A percentile compares a stretch with the other conserved stretches of the same genome.
These are phyloP conservation scores for Nemania bipapillata DNA, from an alignment of 2,329 filamentous ascomycete genomes.

Conservation along the genomic window DNA sequence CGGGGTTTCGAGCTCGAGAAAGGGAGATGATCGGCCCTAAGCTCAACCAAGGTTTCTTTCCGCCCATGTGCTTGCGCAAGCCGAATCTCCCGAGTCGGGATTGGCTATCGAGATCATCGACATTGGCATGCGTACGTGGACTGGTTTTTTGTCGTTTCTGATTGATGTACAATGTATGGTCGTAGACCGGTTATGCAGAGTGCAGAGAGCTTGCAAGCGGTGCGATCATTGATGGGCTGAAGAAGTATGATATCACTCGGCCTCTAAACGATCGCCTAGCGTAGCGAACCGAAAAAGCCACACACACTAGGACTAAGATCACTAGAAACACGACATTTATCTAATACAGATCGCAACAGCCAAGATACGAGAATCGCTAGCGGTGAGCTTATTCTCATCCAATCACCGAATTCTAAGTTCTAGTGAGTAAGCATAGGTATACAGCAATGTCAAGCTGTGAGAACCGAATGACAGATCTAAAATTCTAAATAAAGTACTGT, in stretches of 20 bases:
- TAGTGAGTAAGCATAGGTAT: no score
- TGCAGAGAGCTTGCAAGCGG: neutral
- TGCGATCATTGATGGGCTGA: no score
- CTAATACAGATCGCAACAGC: neutral
- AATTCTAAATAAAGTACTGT: no score
- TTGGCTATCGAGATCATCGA: neutral
- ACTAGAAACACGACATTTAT: neutral
- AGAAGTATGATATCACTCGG: neutral
- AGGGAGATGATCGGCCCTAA: neutral
- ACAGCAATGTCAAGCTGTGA: no score
- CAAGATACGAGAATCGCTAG: neutral
- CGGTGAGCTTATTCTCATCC: neutral
- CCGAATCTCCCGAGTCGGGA: conserved; percentile 4
- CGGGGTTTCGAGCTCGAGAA: neutral
- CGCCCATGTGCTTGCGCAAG: conserved; percentile 11
- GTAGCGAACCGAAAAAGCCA: neutral
- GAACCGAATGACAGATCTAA: no score
- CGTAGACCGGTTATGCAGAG: neutral
- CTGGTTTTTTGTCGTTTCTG: no score
- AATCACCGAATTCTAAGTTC: neutral
- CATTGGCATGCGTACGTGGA: no score
- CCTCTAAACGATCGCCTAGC: neutral
- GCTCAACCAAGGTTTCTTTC: conserved; percentile 9
- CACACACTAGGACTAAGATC: no score
- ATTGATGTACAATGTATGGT: no score